Percentiles rank a stretch among this genome's conserved stretches.
phyloP scores from a whole-genome alignment of 306 rosid genomes.

The Lupinus albus region DNA sequence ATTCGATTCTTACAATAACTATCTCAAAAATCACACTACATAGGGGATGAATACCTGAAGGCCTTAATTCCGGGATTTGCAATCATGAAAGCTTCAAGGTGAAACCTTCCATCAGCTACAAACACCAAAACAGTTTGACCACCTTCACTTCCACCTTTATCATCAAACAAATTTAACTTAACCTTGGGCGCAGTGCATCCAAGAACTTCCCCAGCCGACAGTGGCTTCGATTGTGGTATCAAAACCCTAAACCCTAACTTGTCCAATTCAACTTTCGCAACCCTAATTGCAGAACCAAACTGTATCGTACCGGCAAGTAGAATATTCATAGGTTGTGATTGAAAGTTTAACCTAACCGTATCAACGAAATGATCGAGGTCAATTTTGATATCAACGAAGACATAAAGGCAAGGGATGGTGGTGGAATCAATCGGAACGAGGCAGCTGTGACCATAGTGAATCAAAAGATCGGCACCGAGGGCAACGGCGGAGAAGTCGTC shows the following conservation, averaged over 20 bases:
- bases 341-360: conserved; percentile 57
- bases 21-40: too few species aligned
- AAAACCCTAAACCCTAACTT: conserved; percentile 67
- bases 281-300: conserved; percentile 75
- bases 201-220: conserved; percentile 86
- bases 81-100: conserved; percentile 90
- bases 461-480: conserved; percentile 67
- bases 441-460: conserved; percentile 92
- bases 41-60: conserved; percentile 51
- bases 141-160: conserved; percentile 35
- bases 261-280: conserved; percentile 73
- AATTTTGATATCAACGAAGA: conserved; percentile 82
- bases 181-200: conserved; percentile 93
- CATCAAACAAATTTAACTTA: conserved; percentile 35
- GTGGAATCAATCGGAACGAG: conserved; percentile 84
- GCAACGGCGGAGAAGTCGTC: conserved; percentile 82
- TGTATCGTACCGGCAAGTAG: conserved; percentile 88
- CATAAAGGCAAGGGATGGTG: conserved; percentile 81
- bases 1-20: too few species aligned
- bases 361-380: conserved; percentile 60
- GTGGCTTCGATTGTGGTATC: conserved; percentile 84
- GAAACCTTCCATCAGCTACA: conserved; percentile 92
- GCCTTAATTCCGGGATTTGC: conserved; percentile 79
- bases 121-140: conserved; percentile 65
- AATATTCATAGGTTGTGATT: conserved; percentile 40